Base-by-base conservation (phyloP, 176 grass and related monocot genomes). In the Raddia guianensis region DNA sequence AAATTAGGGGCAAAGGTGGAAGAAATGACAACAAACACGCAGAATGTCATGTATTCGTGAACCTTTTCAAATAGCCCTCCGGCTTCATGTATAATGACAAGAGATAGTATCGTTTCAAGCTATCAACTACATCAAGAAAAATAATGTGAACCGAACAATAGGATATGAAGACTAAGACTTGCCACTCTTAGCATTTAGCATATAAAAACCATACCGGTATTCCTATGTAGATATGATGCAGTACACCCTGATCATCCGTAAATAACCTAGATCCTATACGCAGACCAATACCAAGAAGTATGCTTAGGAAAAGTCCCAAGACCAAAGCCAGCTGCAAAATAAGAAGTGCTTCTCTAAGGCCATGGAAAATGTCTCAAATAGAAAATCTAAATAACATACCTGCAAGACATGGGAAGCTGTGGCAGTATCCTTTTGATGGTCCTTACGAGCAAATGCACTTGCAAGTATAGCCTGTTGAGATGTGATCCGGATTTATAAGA, bases 391-490 rank as follows among this genome's bases (percentile, higher is more conserved):
- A 64, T 13, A 62, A 12, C 44, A 56, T 68, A 97, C 94, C 89
- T 97, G 91, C 42, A 97, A 79, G 48, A 97, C 72, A 70, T 90
- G 95, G 47, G 91, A 89, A 84, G 90, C 92, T 73, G 83, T 87
- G 46, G 76, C 86, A 27, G 20, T 79, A 8, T 84, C 82, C 79
- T 87, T 94, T 1, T 35, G 35, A 86, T 91, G 61, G 20, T 97
- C 91, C 13, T 82, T 92, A 78, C 58, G 80, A 60, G 92, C 86
- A 90, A 97, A 97, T 75, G 95, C 89, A 85, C 92, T 88, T 73
- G 95, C 91, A 86, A 97, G 86, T 87, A 97, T 87, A 51, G 91
- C 95, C 90, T 97, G 82, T 42, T 12, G 85, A 84, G 66, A 63
- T 45, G 51, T 47, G 35, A 37, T 77, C 5, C 2, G 1, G 20